Conservation (phyloP, 345 rosid species). For the Syzygium oleosum region DNA sequence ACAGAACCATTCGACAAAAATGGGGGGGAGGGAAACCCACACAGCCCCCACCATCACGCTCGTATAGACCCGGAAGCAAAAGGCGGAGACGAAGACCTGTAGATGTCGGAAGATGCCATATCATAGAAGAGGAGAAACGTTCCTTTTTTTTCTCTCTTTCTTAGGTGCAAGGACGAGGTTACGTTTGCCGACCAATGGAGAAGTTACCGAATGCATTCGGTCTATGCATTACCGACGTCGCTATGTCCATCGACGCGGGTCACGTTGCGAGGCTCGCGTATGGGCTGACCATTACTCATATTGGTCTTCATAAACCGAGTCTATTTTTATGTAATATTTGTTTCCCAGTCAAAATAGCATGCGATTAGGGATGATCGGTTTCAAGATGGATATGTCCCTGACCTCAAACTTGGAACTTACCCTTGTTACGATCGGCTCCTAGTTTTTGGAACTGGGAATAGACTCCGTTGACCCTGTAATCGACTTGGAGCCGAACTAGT, state of each 20-base stretch:
- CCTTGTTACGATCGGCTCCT: background rate
- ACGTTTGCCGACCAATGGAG: background rate
- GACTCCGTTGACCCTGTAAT: background rate
- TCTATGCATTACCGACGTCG: fast-evolving
- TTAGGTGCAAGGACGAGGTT: too few species aligned
- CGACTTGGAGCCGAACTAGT: background rate
- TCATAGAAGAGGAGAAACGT: background rate
- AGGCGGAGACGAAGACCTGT: background rate
- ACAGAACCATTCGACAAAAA: background rate
- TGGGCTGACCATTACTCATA: background rate
- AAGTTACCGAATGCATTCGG: background rate
- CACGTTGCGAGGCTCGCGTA: background rate
- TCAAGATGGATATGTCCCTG: too few species aligned
- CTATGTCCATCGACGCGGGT: background rate
- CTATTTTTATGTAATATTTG: background rate
- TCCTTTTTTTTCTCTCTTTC: too few species aligned
- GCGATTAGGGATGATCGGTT: too few species aligned
- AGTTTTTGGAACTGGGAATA: background rate
- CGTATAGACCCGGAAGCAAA: background rate
- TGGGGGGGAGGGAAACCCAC: background rate
- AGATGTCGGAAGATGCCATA: background rate
- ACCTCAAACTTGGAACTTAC: too few species aligned
- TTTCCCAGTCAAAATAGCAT: background rate
- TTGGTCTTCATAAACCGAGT: background rate
- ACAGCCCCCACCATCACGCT: background rate